Conservation (phyloP, 2,329 filamentous ascomycete genomes). For the Gliomastix tumulicola region DNA sequence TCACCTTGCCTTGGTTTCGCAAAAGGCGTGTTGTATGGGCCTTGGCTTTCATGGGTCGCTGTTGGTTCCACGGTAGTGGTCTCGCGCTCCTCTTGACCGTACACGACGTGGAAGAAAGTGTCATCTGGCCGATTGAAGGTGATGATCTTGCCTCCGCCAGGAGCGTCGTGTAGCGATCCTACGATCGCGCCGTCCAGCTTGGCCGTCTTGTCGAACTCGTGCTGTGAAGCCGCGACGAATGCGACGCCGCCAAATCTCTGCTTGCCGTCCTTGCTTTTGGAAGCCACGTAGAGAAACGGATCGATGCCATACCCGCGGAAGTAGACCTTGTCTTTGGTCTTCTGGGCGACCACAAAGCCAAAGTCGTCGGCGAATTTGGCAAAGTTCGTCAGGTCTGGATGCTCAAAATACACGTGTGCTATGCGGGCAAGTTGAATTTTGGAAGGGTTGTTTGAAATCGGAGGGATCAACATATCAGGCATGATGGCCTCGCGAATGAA, state of each 20-base stretch:
- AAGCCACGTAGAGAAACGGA: conserved; percentile 39
- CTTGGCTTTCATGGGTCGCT: conserved; percentile 4
- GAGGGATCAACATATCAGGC: too few relatives aligned
- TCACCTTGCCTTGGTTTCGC: conserved; percentile 3
- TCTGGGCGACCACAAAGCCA: conserved; percentile 14
- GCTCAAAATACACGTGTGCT: conserved; percentile 11
- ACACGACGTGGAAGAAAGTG: conserved; percentile 15
- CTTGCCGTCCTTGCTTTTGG: conserved; percentile 11
- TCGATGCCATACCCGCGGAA: conserved; percentile 43
- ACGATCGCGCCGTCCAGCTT: conserved; percentile 4
- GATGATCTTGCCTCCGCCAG: conserved; percentile 28
- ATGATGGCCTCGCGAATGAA: too few relatives aligned
- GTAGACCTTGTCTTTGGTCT: conserved; percentile 26
- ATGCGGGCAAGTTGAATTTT: conserved; percentile 11
- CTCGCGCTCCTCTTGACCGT: conserved; percentile 12
- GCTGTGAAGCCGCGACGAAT: conserved; percentile 20
- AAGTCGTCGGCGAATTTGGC: conserved; percentile 16
- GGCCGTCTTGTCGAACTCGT: conserved; percentile 7
- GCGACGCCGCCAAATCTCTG: conserved; percentile 13
- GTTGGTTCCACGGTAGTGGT: conserved; percentile 1
- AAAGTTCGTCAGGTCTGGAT: conserved; percentile 16
- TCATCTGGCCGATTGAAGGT: conserved; percentile 24
- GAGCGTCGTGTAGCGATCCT: conserved; percentile 1
- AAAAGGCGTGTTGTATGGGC: conserved; percentile 5
- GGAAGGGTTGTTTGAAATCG: conserved; percentile 8